Conservation (phyloP, 768 basidiomycete species). For the Naganishia kalamii region DNA sequence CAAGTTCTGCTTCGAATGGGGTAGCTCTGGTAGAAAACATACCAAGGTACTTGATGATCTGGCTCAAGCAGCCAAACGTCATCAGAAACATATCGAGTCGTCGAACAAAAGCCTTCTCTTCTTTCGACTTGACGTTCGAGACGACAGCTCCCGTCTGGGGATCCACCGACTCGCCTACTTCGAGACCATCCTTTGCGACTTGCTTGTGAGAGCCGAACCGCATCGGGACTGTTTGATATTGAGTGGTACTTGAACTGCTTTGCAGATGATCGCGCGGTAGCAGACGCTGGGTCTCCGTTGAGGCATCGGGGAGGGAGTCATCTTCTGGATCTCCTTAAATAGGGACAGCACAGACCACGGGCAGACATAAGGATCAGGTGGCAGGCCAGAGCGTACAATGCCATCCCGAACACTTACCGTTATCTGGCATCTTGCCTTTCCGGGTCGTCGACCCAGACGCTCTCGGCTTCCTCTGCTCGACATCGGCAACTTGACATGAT, state of each 20-base stretch:
- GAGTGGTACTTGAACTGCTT: no score
- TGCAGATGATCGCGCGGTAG: no score
- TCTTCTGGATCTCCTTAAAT: no score
- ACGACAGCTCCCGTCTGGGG: slow-evolving; percentile 2
- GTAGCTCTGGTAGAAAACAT: slow-evolving; percentile 17
- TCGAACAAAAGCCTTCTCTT: slow-evolving; percentile 25
- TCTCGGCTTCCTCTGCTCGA: background rate
- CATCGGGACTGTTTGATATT: background rate
- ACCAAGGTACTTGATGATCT: slow-evolving; percentile 37
- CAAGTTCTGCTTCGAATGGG: background rate
- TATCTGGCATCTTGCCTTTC: background rate
- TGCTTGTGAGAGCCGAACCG: background rate
- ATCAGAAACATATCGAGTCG: slow-evolving; percentile 32
- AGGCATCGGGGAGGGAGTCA: no score
- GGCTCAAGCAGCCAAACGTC: slow-evolving; percentile 28
- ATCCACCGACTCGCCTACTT: background rate
- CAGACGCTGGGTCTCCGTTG: no score
- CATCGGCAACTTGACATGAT: background rate
- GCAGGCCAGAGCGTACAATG: no score
- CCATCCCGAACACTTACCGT: background rate
- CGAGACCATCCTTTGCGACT: background rate
- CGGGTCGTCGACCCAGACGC: background rate
- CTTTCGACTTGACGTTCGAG: background rate
- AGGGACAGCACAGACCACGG: no score
- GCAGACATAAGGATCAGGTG: no score